Conservation (phyloP, 2,329 filamentous ascomycete species). For the Arachnopeziza araneosa region DNA sequence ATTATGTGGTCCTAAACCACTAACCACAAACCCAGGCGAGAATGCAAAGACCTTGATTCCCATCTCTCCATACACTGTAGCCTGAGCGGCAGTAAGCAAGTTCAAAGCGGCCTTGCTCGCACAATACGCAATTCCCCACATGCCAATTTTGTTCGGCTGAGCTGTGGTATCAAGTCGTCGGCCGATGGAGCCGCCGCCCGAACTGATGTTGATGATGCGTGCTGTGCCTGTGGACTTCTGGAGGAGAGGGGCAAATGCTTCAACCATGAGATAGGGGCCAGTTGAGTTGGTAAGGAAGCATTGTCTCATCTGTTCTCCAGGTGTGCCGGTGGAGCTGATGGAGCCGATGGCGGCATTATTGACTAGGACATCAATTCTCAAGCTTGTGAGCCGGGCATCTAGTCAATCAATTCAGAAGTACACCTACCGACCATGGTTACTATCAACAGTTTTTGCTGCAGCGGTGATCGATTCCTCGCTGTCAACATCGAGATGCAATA, state of each 20-base stretch:
- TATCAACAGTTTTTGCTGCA: background rate
- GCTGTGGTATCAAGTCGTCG: background rate
- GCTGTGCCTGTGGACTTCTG: background rate
- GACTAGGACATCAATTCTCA: constrained; percentile 29
- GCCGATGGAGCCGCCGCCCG: constrained; percentile 5
- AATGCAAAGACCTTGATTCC: constrained; percentile 3
- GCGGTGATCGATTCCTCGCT: background rate
- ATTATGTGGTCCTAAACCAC: background rate
- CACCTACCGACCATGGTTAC: background rate
- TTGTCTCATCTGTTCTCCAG: background rate
- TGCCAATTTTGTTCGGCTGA: background rate
- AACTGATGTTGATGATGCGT: constrained; percentile 10
- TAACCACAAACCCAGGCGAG: background rate
- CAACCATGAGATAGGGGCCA: background rate
- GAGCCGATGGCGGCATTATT: constrained; percentile 27
- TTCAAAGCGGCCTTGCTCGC: constrained; percentile 5
- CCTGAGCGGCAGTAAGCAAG: background rate
- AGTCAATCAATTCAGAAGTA: no score
- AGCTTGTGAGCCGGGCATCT: background rate
- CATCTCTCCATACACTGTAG: background rate
- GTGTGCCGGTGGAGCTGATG: background rate
- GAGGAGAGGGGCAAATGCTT: constrained; percentile 1
- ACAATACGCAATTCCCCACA: background rate
- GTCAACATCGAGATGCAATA: background rate
- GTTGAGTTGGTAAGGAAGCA: constrained; percentile 2